phyloP scores from a whole-genome alignment of 805 yeast species.

The Metschnikowia cubensis region DNA sequence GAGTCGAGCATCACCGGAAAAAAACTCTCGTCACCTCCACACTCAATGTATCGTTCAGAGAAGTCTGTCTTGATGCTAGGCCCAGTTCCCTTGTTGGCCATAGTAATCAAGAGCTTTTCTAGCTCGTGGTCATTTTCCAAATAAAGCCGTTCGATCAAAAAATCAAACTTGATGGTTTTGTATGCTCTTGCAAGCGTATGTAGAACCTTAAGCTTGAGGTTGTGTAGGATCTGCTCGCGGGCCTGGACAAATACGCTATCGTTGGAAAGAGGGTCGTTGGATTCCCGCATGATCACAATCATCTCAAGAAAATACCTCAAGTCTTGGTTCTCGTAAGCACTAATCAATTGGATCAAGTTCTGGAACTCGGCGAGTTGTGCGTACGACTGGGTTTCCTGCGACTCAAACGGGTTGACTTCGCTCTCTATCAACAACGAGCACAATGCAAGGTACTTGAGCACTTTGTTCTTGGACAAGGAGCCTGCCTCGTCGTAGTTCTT shows the following conservation, averaged over 20 bases:
- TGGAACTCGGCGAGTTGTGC: slow-evolving; percentile 21
- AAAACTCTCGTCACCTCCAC: not conserved
- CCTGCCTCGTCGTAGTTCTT: slow-evolving; percentile 45
- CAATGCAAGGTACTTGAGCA: slow-evolving; percentile 58
- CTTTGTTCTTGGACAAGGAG: slow-evolving; percentile 44
- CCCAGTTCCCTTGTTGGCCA: slow-evolving; percentile 30
- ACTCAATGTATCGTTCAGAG: slow-evolving; percentile 18
- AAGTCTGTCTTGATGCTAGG: slow-evolving; percentile 29
- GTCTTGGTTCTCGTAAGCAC: slow-evolving; percentile 29
- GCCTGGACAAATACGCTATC: slow-evolving; percentile 33
- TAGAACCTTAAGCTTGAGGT: slow-evolving; percentile 31
- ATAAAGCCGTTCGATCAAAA: slow-evolving; percentile 20
- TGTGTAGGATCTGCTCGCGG: slow-evolving; percentile 22
- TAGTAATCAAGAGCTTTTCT: slow-evolving; percentile 25
- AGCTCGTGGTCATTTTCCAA: slow-evolving; percentile 21
- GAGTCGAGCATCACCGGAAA: slow-evolving; percentile 21
- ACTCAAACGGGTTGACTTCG: slow-evolving; percentile 66
- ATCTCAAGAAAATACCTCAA: slow-evolving; percentile 19
- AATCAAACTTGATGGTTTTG: slow-evolving; percentile 26
- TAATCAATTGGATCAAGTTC: slow-evolving; percentile 25
- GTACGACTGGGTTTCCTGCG: slow-evolving; percentile 64
- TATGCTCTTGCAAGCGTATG: slow-evolving; percentile 30
- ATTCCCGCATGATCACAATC: slow-evolving; percentile 16
- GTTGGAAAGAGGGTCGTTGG: slow-evolving; percentile 23
- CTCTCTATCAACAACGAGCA: slow-evolving; percentile 60